Conservation (phyloP, 2,329 filamentous ascomycete genomes). For the Aspergillus sp. region DNA sequence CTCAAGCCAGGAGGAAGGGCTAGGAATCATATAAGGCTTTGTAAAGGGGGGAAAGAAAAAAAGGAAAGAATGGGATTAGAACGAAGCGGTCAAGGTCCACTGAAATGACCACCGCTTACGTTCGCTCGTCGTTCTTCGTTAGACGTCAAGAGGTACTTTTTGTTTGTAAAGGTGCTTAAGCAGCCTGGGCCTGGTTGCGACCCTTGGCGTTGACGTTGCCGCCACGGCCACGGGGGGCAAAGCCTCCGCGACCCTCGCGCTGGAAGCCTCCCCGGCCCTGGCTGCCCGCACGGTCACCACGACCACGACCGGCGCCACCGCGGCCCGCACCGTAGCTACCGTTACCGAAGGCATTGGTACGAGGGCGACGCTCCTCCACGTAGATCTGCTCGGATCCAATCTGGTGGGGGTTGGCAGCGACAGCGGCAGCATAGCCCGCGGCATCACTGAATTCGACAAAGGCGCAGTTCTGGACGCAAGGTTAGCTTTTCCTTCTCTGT, state of each 20-base stretch:
- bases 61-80: conserved; percentile 10
- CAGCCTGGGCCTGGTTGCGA: conserved; percentile 49
- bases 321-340: conserved; percentile 62
- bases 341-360: conserved; percentile 70
- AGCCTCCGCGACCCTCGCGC: conserved; percentile 68
- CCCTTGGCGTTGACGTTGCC: conserved; percentile 53
- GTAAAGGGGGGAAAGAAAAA: background rate
- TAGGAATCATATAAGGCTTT: conserved; percentile 21
- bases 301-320: conserved; percentile 65
- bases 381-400: conserved; percentile 80
- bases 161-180: conserved; percentile 29
- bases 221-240: conserved; percentile 65
- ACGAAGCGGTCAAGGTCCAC: conserved; percentile 12
- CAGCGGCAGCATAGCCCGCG: conserved; percentile 79
- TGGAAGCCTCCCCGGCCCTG: conserved; percentile 68
- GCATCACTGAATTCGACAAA: conserved; percentile 89
- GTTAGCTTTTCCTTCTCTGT: conserved; percentile 3
- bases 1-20: conserved; percentile 25
- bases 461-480: conserved; percentile 74
- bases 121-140: conserved; percentile 8
- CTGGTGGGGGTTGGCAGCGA: conserved; percentile 79
- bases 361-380: conserved; percentile 86
- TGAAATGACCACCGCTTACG: conserved; percentile 7
- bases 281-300: conserved; percentile 66
- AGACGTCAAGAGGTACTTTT: background rate